Conservation (phyloP, 73 alveolate genomes). For the Chromera velia region DNA sequence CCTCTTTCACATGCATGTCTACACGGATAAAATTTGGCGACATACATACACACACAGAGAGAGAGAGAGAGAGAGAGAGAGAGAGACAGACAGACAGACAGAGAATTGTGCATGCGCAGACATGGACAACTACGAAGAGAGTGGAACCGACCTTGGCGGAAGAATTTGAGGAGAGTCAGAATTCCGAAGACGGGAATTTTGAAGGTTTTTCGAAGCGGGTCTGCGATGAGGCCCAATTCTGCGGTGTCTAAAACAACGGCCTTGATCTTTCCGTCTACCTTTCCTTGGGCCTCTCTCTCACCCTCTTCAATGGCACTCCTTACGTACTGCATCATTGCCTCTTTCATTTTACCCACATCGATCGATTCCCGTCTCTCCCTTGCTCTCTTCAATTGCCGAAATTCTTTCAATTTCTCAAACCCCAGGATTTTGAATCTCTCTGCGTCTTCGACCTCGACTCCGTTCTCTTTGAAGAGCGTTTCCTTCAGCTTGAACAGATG, state of each 20-base stretch:
- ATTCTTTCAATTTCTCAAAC: conserved; percentile 11
- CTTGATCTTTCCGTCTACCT: conserved; percentile 7
- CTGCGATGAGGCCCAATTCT: conserved; percentile 21
- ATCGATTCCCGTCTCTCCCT: conserved; percentile 29
- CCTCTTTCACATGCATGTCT: background rate
- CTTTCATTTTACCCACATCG: conserved; percentile 2
- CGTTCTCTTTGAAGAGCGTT: conserved; percentile 15
- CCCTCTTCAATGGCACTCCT: conserved; percentile 6
- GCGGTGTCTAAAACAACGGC: conserved; percentile 25
- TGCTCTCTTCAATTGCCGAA: conserved; percentile 22
- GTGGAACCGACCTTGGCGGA: too few species aligned
- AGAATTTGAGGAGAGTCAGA: too few species aligned
- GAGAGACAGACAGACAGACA: too few species aligned
- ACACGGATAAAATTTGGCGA: background rate
- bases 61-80: too few species aligned
- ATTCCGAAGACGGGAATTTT: conserved; percentile 23
- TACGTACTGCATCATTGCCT: background rate
- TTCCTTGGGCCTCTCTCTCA: background rate
- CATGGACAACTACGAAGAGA: conserved; percentile 11
- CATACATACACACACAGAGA: too few species aligned
- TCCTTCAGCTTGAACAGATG: conserved; percentile 11
- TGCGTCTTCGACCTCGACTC: conserved; percentile 7
- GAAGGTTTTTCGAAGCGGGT: conserved; percentile 23
- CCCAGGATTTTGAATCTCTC: conserved; percentile 23
- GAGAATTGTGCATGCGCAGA: too few species aligned